These are phyloP conservation scores for Apiotrichum gracile DNA, from an alignment of 1,284 basidiomycete species.

Conservation along the genomic window DNA sequence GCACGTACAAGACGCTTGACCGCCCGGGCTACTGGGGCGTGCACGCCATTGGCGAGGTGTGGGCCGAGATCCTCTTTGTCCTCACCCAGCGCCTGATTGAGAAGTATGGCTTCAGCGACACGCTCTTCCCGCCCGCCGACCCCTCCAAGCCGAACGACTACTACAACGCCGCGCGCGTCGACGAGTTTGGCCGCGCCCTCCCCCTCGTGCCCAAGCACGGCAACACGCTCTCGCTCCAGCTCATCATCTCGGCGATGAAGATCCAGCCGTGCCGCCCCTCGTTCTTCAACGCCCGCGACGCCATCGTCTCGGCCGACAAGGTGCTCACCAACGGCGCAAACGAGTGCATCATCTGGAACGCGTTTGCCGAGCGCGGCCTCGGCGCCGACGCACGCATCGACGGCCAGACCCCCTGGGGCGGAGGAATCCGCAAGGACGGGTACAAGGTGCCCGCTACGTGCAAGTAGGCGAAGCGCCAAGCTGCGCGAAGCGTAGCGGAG, in stretches of 20 bases:
- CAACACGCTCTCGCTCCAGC: slow-evolving; percentile 79
- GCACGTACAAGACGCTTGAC: slow-evolving; percentile 93
- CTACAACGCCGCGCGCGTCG: slow-evolving; percentile 51
- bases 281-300: slow-evolving; percentile 88
- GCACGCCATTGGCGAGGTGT: slow-evolving; percentile 89
- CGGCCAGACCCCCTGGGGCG: slow-evolving; percentile 88
- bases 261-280: slow-evolving; percentile 83
- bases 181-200: slow-evolving; percentile 49
- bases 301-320: slow-evolving; percentile 89
- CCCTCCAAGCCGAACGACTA: slow-evolving; percentile 55
- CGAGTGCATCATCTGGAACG: slow-evolving; percentile 80
- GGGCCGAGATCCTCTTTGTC: slow-evolving; percentile 91
- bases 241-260: slow-evolving; percentile 89
- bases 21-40: slow-evolving; percentile 54
- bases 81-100: slow-evolving; percentile 67
- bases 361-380: slow-evolving; percentile 75
- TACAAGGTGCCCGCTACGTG: slow-evolving; percentile 48
- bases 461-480: no score
- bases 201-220: slow-evolving; percentile 82
- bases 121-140: slow-evolving; percentile 69
- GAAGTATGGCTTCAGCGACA: slow-evolving; percentile 72
- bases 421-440: slow-evolving; percentile 59
- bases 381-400: slow-evolving; percentile 67
- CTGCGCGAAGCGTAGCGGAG: no score
- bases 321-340: slow-evolving; percentile 88